Conservation (phyloP, 1,284 basidiomycete genomes). For the Inonotus obliquus region DNA sequence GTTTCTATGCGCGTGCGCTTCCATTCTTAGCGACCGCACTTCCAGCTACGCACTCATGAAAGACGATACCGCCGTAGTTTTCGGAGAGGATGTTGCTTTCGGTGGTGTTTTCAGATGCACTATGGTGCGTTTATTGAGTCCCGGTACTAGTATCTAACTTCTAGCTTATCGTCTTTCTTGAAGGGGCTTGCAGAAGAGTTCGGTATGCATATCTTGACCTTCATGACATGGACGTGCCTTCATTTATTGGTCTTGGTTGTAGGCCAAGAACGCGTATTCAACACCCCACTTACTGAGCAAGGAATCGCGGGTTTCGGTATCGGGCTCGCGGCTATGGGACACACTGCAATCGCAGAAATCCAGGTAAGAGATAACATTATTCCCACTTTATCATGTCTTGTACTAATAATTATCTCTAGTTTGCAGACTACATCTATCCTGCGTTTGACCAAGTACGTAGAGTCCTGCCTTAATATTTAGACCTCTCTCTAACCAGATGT, state of each 20-base stretch:
- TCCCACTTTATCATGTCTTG: background rate
- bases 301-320: slow-evolving; percentile 95
- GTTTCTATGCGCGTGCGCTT: background rate
- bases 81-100: slow-evolving; percentile 92
- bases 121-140: slow-evolving; percentile 47
- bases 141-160: background rate
- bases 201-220: slow-evolving; percentile 41
- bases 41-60: slow-evolving; percentile 73
- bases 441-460: slow-evolving; percentile 81
- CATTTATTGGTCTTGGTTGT: slow-evolving; percentile 5
- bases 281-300: slow-evolving; percentile 91
- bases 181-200: slow-evolving; percentile 92
- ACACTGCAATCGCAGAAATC: slow-evolving; percentile 93
- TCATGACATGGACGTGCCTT: slow-evolving; percentile 7
- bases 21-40: background rate
- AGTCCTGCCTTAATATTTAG: background rate
- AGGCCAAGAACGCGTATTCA: slow-evolving; percentile 93
- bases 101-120: slow-evolving; percentile 91
- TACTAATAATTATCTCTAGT: slow-evolving; percentile 32
- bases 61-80: slow-evolving; percentile 84
- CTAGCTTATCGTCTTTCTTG: slow-evolving; percentile 23
- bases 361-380: slow-evolving; percentile 32
- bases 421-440: slow-evolving; percentile 84
- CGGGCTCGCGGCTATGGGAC: slow-evolving; percentile 88
- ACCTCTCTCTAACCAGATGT: background rate